Percentiles rank a stretch among this genome's conserved stretches.
Conservation (phyloP, 192 early-diverging fungal genomes). For the Gigaspora rosea region DNA sequence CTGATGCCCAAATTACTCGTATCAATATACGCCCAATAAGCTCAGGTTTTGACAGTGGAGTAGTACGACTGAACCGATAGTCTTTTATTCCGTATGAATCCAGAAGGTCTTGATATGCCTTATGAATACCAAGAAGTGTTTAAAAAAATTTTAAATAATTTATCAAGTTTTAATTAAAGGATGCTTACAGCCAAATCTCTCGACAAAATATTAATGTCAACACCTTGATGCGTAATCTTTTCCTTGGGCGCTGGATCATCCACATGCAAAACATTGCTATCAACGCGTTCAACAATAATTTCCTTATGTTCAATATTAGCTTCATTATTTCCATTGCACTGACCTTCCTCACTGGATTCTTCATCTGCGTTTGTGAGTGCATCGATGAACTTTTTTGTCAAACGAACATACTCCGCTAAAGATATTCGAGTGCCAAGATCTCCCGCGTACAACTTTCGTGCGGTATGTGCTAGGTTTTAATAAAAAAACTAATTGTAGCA, state of each 20-base stretch:
- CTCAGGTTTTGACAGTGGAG: slow-evolving; percentile 26
- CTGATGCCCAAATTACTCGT: slow-evolving; percentile 33
- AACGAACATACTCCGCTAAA: slow-evolving; percentile 40
- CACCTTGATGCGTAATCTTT: neutral
- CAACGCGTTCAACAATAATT: slow-evolving; percentile 5
- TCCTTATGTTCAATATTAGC: neutral
- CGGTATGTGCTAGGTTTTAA: slow-evolving; percentile 35
- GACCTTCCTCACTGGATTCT: no score
- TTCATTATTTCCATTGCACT: neutral
- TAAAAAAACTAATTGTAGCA: no score
- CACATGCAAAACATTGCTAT: neutral
- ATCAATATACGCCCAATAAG: slow-evolving; percentile 34
- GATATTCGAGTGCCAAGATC: slow-evolving; percentile 45
- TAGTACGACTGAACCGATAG: slow-evolving; percentile 41
- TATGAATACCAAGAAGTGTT: neutral
- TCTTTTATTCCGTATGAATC: slow-evolving; percentile 45
- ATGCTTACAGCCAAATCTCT: slow-evolving; percentile 4
- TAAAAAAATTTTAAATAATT: neutral
- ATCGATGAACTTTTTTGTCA: slow-evolving; percentile 41
- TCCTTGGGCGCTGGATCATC: neutral
- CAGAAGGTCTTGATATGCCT: slow-evolving; percentile 47
- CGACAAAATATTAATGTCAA: neutral
- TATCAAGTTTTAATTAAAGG: neutral
- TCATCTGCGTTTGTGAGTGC: slow-evolving; percentile 32
- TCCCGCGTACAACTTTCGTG: slow-evolving; percentile 42